Evolutionary conservation across 306 rosid species (phyloP).

Genomic region (Cucurbita argyrosperma): DNA sequence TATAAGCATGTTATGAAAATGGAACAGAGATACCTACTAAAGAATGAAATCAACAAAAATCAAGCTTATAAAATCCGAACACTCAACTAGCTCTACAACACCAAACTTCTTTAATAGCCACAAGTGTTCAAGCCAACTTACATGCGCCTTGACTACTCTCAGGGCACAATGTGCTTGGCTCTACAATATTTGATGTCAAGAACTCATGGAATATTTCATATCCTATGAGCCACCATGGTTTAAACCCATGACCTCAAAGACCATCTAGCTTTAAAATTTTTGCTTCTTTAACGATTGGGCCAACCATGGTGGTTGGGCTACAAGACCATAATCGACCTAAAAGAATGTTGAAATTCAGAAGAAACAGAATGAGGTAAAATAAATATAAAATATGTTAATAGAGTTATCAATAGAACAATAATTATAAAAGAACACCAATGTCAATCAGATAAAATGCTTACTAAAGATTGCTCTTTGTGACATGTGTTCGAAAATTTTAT

Average conservation of each 20-base stretch:
- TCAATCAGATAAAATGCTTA: background rate
- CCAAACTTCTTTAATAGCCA: background rate
- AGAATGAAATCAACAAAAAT: background rate
- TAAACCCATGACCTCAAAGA: conserved; percentile 4
- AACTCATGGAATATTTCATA: background rate
- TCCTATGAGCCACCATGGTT: conserved; percentile 1
- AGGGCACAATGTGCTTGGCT: background rate
- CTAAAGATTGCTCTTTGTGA: background rate
- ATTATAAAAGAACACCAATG: background rate
- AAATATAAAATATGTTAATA: background rate
- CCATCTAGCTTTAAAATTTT: background rate
- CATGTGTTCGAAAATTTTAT: background rate
- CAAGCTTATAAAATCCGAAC: background rate
- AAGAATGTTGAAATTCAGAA: background rate
- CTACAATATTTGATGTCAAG: conserved; percentile 1
- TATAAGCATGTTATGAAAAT: background rate
- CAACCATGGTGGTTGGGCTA: background rate
- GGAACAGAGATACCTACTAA: background rate
- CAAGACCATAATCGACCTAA: background rate
- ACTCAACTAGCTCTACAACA: background rate
- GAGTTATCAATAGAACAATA: background rate
- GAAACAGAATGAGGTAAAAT: background rate
- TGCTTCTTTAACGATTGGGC: conserved; percentile 2
- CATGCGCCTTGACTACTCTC: background rate
- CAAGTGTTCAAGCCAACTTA: background rate